Evolutionary conservation across 2,329 filamentous ascomycete genomes (phyloP), one percentile per base, ranked within the genome.

Genomic region (Aspergillus neotritici): DNA sequence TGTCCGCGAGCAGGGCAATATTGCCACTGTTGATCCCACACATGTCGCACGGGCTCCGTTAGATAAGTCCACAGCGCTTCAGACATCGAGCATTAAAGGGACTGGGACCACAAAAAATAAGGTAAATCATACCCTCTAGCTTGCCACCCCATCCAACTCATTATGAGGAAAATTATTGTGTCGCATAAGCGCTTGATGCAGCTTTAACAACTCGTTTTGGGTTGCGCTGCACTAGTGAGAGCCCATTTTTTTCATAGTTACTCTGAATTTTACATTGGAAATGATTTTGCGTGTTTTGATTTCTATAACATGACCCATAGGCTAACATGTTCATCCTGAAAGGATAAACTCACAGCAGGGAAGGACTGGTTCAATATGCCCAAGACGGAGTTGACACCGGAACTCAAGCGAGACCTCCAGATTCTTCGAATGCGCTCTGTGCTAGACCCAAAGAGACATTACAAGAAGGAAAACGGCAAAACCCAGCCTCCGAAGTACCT

Each of bases 381-480:
- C 5, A 83, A 83, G 57, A 96, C 91, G 17, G 76, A 87, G 39
- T 69, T 95, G 39, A 95, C 89, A 0, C 80, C 88, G 7, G 83
- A 94, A 60, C 74, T 96, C 49, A 94, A 90, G 68, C 79, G 88
- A 54, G 91, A 98, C 62, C 74, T 96, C 39, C 89, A 96, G 66
- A 74, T 97, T 9, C 73, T 98, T 46, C 83, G 87, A 52, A 91
- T 96, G 84, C 82, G 93, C 64, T 84, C 83, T 43, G 83, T 95
- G 14, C 75, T 97, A 15, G 91, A 97, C 53, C 83, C 89, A 1
- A 91, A 97, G 63, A 77, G 86, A 38, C 86, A 91, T 59, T 94
- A 94, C 74, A 94, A 91, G 65, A 97, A 96, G 66, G 83, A 91
- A 40, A 78, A 72, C 39, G 77, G 80, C 43, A 89, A 85, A 61